Evolutionary conservation across 371 early-diverging fungal species (phyloP), one percentile per base, ranked within the genome.

Genomic region (Gilbertella persicaria): DNA sequence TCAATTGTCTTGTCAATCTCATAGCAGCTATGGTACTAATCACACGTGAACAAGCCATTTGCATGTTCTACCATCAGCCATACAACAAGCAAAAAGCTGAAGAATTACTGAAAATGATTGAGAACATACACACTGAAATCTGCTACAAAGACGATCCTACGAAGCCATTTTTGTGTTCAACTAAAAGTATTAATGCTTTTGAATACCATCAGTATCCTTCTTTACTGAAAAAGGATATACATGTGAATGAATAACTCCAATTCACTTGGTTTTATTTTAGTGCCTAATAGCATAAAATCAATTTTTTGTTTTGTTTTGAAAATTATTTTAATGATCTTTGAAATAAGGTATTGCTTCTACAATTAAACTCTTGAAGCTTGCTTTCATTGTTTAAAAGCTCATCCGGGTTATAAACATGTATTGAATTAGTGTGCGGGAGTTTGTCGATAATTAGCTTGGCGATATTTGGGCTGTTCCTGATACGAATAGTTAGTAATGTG

Each of bases 11-110:
- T 51, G 43, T 58, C 26, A 42, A 46, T 41, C 42, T 45, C 47
- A 16, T 23, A 52, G 52, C 38, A 52, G 40, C 47, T 33, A 51
- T 52, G 48, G 47, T 41, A 25, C 37, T 40, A 36, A 58, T 51
- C 39, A 54, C 55, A 28, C 40, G 47, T 30, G 47, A 46, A 46
- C 55, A 54, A 54, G 55, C 55, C 24, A 58, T 46, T 21, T 52
- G 58, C 20, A 58, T 58, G 53, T 46, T 58, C 23, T 58, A 58
- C 36, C 58, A 58, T 37, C 28, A 51, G 42, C 47, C 47, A 52
- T 41, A 52, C 40, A 35, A 28, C 41, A 52, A 40, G 23, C 33
- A 14, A 41, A 58, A 51, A 46, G 58, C 58, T 17, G 42, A 45
- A 25, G 59, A 50, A 35, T 41, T 51, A 29, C 41, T 59, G 43